These are phyloP conservation scores for Candida taoyuanica DNA, from an alignment of 805 yeast species.

Conservation along the genomic window DNA sequence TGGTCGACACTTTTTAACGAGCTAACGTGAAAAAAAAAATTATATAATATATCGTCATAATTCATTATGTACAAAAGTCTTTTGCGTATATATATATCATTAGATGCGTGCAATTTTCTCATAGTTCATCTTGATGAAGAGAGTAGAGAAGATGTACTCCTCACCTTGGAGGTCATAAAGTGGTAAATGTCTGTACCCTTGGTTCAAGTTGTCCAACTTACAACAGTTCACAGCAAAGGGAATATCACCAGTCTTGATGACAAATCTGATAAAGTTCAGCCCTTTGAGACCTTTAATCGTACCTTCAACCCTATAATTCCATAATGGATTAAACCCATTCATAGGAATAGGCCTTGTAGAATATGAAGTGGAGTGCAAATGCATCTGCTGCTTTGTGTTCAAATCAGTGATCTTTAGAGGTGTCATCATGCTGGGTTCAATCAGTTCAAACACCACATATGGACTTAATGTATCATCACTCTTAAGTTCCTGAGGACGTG, in stretches of 20 bases:
- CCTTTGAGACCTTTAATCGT: conserved; percentile 34
- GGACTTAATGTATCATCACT: conserved; percentile 50
- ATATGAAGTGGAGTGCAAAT: conserved; percentile 1
- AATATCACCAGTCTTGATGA: conserved; percentile 40
- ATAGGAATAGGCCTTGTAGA: conserved; percentile 37
- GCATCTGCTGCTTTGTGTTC: conserved; percentile 1
- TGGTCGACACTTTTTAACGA: conserved; percentile 30
- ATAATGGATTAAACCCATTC: conserved; percentile 85
- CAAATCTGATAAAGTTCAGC: conserved; percentile 53
- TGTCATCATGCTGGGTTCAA: conserved; percentile 37
- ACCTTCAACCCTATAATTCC: conserved; percentile 59
- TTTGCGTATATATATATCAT: conserved; percentile 1
- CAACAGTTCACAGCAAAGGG: conserved; percentile 57
- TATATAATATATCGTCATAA: too few species aligned
- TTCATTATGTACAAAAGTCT: not conserved
- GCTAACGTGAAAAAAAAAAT: too few species aligned
- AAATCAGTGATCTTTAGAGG: conserved; percentile 14
- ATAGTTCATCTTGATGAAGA: conserved; percentile 37
- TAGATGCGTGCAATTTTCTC: conserved; percentile 4
- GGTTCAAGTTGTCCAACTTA: conserved; percentile 57
- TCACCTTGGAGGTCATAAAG: conserved; percentile 78
- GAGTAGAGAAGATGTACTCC: conserved; percentile 56
- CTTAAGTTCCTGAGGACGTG: conserved; percentile 55
- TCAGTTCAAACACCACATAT: conserved; percentile 53
- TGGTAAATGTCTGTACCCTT: conserved; percentile 82